A percentile compares a stretch with the other conserved stretches of the same genome.
Conservation (phyloP, 768 basidiomycete genomes). For the Daedaleopsis nitida region DNA sequence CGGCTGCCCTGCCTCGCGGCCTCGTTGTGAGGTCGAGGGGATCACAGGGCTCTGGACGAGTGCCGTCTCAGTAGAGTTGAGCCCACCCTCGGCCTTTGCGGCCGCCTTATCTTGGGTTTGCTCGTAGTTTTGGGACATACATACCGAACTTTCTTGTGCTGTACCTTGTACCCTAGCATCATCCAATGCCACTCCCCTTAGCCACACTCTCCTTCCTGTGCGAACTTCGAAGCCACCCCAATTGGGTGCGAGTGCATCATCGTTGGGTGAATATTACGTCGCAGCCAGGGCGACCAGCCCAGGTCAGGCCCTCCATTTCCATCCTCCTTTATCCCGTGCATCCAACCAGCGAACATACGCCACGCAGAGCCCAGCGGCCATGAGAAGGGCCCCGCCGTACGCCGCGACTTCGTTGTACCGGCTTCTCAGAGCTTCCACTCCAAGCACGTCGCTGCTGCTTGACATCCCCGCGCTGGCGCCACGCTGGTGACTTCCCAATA, state of each 20-base stretch:
- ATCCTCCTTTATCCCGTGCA: constrained; percentile 40
- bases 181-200: not conserved
- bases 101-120: constrained; percentile 35
- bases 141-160: constrained; percentile 29
- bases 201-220: not conserved
- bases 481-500: constrained; percentile 37
- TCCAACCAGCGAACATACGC: constrained; percentile 46
- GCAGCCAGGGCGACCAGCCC: not conserved
- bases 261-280: constrained; percentile 9
- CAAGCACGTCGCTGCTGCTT: not conserved
- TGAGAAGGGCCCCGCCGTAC: constrained; percentile 39
- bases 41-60: constrained; percentile 43
- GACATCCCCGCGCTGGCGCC: constrained; percentile 2
- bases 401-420: constrained; percentile 41
- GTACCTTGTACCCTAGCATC: not conserved
- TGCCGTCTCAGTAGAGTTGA: constrained; percentile 68
- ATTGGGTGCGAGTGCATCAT: not conserved
- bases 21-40: constrained; percentile 62
- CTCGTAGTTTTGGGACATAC: constrained; percentile 75
- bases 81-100: constrained; percentile 32
- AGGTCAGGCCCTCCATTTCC: constrained; percentile 42
- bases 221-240: not conserved
- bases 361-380: constrained; percentile 40
- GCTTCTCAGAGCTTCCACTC: constrained; percentile 22
- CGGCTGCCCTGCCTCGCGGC: constrained; percentile 44